Base-by-base conservation (phyloP, 805 yeast species). In the Priceomyces fermenticarens region DNA sequence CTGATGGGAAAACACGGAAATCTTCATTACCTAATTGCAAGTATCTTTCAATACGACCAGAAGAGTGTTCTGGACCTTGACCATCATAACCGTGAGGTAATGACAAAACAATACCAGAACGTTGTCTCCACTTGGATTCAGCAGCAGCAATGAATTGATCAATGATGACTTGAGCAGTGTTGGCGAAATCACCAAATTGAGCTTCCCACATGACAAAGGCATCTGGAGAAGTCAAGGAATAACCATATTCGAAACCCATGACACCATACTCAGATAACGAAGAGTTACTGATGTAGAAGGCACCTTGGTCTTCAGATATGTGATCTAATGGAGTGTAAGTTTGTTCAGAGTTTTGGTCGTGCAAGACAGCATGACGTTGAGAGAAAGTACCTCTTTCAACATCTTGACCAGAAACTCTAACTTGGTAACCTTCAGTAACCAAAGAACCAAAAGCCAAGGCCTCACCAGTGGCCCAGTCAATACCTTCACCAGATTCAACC, bases 321-420 rank as follows among this genome's bases (percentile, higher is more conserved):
- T 86, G 76, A 67, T 85, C 79, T 65, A 93, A 78, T 57, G 99
- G 98, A 44, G 88, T 83, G 72, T 85, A 82, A 23, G 87, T 81
- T 36, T 72, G 70, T 69, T 90, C 97, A 36, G 86, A 82, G 41
- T 80, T 73, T 74, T 93, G 99, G 69, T 93, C 99, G 66, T 93
- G 99, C 65, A 93, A 76, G 36, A 93, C 97, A 44, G 98, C 91
- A 63, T 93, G 99, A 74, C 99, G 91, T 76, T 93, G 99, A 41
- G 99, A 93, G 80, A 93, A 91, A 31, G 99, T 93, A 77, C 99
- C 99, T 81, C 99, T 89, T 79, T 93, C 99, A 52, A 93, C 98
- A 80, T 93, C 99, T 77, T 93, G 98, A 65, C 99, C 99, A 35
- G 97, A 87, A 38, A 93, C 85, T 77, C 99, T 87, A 45, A 93